Evolutionary conservation across 345 rosid species (phyloP).

Genomic region (Lepidium africanum): DNA sequence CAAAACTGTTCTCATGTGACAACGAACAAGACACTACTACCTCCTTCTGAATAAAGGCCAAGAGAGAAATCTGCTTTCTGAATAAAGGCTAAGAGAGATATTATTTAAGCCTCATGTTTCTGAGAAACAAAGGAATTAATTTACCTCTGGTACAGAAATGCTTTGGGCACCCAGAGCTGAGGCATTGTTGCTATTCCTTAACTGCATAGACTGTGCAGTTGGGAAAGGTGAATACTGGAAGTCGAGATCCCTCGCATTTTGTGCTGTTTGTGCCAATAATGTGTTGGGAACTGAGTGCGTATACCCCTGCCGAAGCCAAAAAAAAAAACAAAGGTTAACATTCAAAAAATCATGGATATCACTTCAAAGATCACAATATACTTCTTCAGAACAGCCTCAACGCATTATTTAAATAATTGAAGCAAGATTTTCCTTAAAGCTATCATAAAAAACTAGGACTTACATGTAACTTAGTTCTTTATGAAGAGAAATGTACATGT

Average conservation of each 20-base stretch:
- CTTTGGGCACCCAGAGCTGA: constrained; percentile 67
- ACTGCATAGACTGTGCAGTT: constrained; percentile 54
- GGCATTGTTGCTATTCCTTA: constrained; percentile 54
- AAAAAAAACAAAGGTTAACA: not conserved
- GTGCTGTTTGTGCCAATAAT: constrained; percentile 65
- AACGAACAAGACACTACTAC: not conserved
- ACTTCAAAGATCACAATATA: not conserved
- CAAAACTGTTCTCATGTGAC: not conserved
- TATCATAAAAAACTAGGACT: not conserved
- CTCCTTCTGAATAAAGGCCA: not conserved
- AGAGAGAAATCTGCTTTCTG: too few species aligned
- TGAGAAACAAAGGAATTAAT: constrained; percentile 5
- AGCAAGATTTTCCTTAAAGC: not conserved
- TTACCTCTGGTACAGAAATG: constrained; percentile 76
- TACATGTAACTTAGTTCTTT: not conserved
- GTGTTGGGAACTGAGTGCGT: constrained; percentile 62
- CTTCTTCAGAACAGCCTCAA: not conserved
- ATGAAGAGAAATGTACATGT: not conserved
- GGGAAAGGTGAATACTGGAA: constrained; percentile 77
- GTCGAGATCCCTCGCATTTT: constrained; percentile 71
- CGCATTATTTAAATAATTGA: not conserved
- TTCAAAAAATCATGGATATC: not conserved
- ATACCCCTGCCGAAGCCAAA: constrained; percentile 47
- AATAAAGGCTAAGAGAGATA: too few species aligned
- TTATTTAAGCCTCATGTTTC: not conserved